Conservation (phyloP, 345 rosid species). For the Populus pruinosa region DNA sequence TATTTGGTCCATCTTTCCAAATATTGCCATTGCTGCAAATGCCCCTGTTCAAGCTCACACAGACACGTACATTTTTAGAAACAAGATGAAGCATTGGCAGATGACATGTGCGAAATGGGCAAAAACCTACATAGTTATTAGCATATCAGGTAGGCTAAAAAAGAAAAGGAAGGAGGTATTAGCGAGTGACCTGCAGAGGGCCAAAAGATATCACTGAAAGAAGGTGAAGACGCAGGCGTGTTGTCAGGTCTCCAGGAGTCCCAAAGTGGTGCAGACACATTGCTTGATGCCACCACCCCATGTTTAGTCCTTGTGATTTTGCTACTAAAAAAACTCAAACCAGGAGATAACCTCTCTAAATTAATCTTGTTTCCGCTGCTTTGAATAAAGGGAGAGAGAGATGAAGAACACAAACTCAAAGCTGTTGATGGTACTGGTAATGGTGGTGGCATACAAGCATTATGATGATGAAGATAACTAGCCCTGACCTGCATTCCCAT, state of each 20-base stretch:
- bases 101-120: too few species aligned
- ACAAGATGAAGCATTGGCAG: background rate
- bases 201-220: slow-evolving; percentile 82
- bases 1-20: slow-evolving; percentile 82
- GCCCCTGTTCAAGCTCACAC: slow-evolving; percentile 49
- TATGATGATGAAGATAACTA: background rate
- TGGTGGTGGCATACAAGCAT: background rate
- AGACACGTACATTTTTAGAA: background rate
- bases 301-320: background rate
- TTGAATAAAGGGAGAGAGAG: background rate
- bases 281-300: slow-evolving; percentile 33
- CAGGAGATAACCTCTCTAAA: background rate
- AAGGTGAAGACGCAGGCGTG: slow-evolving; percentile 33
- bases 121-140: too few species aligned
- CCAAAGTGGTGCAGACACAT: slow-evolving; percentile 49
- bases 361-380: background rate
- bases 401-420: background rate
- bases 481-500: background rate
- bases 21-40: slow-evolving; percentile 86
- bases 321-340: background rate
- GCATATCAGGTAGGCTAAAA: background rate
- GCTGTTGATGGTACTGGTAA: background rate
- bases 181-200: slow-evolving; percentile 74
- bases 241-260: slow-evolving; percentile 74
- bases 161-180: background rate